Conservation (phyloP, 2,329 filamentous ascomycete species). For the Aureobasidium leucospermi region DNA sequence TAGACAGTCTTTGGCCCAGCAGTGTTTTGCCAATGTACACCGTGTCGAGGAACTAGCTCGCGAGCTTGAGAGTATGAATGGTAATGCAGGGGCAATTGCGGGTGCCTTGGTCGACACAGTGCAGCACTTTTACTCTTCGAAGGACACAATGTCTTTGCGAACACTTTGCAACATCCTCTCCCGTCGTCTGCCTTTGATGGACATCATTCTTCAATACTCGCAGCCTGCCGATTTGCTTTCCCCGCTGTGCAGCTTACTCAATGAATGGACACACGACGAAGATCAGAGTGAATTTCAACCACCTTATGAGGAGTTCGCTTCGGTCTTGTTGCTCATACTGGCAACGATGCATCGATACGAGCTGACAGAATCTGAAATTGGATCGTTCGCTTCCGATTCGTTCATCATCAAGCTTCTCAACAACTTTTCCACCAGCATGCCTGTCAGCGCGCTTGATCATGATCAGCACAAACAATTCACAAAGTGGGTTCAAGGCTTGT, state of each 20-base stretch:
- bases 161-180: conserved; percentile 65
- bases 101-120: conserved; percentile 58
- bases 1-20: conserved; percentile 69
- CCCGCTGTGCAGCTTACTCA: conserved; percentile 67
- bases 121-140: conserved; percentile 59
- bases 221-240: conserved; percentile 62
- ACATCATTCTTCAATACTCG: conserved; percentile 69
- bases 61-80: conserved; percentile 83
- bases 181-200: conserved; percentile 62
- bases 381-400: conserved; percentile 52
- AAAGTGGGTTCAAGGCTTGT: conserved; percentile 71
- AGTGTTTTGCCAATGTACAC: conserved; percentile 70
- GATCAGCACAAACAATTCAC: conserved; percentile 60
- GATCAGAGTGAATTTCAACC: conserved; percentile 79
- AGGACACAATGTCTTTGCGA: conserved; percentile 76
- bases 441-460: conserved; percentile 54
- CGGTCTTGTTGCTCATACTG: conserved; percentile 64
- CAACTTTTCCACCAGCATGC: conserved; percentile 50
- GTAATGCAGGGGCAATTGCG: conserved; percentile 80
- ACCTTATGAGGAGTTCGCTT: conserved; percentile 78
- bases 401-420: conserved; percentile 62
- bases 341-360: conserved; percentile 71
- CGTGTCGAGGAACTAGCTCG: conserved; percentile 68
- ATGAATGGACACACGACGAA: conserved; percentile 74
- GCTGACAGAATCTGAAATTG: conserved; percentile 57